Evolutionary conservation across 768 basidiomycete genomes (phyloP), one percentile per base, ranked within the genome.

Genomic region (Auriculariales sp.): DNA sequence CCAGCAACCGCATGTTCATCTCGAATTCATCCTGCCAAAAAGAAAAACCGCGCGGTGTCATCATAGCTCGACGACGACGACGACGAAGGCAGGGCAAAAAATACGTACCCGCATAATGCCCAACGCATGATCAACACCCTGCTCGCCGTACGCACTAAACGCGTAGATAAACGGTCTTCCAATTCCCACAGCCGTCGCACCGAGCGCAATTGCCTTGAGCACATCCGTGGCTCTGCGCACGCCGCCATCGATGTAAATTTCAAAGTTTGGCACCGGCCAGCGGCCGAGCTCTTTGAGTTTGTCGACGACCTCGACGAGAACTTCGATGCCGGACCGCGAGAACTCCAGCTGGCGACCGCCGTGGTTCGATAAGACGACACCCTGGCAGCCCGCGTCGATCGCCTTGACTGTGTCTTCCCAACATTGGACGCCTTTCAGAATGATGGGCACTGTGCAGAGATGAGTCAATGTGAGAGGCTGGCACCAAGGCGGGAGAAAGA

Each of bases 211-310:
- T 2, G 89, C 90, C 59, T 94, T 93, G 50, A 94, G 67, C 2
- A 92, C 82, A 61, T 94, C 90, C 10, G 83, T 89, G 1, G 92
- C 90, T 31, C 92, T 71, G 46, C 92, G 74, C 6, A 97, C 89
- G 49, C 94, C 95, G n/a, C 94, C 94, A 58, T 99, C 94, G 11
- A 91, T 75, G 58, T 84, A 88, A 28, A 98, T 68, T 59, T 90
- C 81, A 68, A 98, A 73, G 47, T 88, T 86, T 2, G 88, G 85
- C 64, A 88, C 87, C 22, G 70, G 64, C 1, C 83, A 79, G 12
- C 83, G 74, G 14, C 15, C 50, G 71, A 71, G 60, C 71, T 62
- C 72, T 53, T 76, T 76, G 19, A 98, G 73, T 52, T 83, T 77
- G 28, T 66, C 67, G 28, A 86, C 82, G 19, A 93, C 89, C 60